Base-by-base conservation (phyloP, 1,284 basidiomycete genomes). In the Ustilago tritici region DNA sequence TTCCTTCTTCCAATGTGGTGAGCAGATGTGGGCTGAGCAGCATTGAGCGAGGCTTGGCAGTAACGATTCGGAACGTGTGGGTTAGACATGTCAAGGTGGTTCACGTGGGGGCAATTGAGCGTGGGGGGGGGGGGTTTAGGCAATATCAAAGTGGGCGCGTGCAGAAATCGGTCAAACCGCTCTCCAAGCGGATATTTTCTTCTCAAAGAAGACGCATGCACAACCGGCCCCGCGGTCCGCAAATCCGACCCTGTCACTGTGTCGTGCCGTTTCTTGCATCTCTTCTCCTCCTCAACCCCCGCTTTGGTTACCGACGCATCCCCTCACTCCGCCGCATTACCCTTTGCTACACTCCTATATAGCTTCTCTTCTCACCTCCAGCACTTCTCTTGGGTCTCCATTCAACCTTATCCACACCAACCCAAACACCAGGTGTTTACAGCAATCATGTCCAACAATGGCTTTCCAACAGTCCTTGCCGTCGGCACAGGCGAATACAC, bases 401-500 rank as follows among this genome's bases (percentile, higher is more conserved):
- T 4, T 7, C 46, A 31, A 31, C 14, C n/a, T 28, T 32, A 1
- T 56, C 65, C 4, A 15, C 17, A 6, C 52, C 28, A 4, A n/a
- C 53, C n/a, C 34, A 38, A 14, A 3, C 10, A 34, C 9, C 34
- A 14, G 11, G 31, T 17, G n/a, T 9, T 15, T 5, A 32, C 31
- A 57, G 17, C 15, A 17, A 57, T 23, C n/a, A 57, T 57, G 56
- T 41, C 56, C 5, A 46, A 28, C 40, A n/a, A 41, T 10, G 75
- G 75, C 2, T 55, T 77, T n/a, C 78, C 78, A 1, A 72, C 72
- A 1, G 62, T 80, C 9, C 69, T 75, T 23, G 66, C 66, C 38
- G 69, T 75, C 6, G 78, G 78, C 40, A 78, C 72, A 15, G 78
- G 78, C 47, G 78, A 80, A 56, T 80, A 96, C 87, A 96, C 95